Percentiles rank a stretch among this genome's conserved stretches.
phyloP scores from a whole-genome alignment of 805 yeast species.

The Sugiyamaella valdiviana region DNA sequence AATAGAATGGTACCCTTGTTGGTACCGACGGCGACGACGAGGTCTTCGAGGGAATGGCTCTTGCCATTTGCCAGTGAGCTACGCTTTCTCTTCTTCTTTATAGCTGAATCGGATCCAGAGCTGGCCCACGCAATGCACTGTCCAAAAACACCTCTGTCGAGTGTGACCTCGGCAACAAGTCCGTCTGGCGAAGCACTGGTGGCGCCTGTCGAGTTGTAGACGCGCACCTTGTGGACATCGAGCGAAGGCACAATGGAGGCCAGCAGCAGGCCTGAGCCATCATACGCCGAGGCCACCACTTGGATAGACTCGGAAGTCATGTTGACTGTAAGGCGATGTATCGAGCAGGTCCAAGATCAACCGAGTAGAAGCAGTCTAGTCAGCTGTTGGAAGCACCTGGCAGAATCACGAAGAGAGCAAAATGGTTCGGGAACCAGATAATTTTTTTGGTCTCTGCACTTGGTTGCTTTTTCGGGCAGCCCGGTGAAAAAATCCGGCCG shows the following conservation, averaged over 20 bases:
- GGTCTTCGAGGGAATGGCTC: slow-evolving; percentile 32
- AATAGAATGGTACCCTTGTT: slow-evolving; percentile 58
- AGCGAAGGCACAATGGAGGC: slow-evolving; percentile 63
- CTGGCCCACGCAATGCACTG: slow-evolving; percentile 50
- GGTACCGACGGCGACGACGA: slow-evolving; percentile 54
- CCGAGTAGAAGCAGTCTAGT: neutral
- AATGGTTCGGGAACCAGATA: neutral
- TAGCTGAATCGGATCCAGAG: slow-evolving; percentile 3
- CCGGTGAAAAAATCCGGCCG: neutral
- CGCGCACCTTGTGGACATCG: slow-evolving; percentile 63
- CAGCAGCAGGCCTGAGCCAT: slow-evolving; percentile 53
- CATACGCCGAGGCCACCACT: slow-evolving; percentile 39
- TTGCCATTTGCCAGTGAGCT: slow-evolving; percentile 17
- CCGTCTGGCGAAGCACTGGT: slow-evolving; percentile 8
- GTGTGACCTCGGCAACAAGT: slow-evolving; percentile 43
- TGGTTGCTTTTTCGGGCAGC: neutral
- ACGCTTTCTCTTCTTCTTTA: slow-evolving; percentile 29
- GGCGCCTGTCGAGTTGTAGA: slow-evolving; percentile 42
- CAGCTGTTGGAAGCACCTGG: neutral
- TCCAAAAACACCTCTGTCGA: slow-evolving; percentile 47
- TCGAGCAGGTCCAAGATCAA: neutral
- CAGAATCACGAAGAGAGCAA: neutral
- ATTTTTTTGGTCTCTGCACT: neutral
- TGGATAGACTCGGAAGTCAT: slow-evolving; percentile 15
- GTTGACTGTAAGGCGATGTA: slow-evolving; percentile 27